A percentile compares a stretch with the other conserved stretches of the same genome.
These are phyloP conservation scores for Plectosphaerella plurivora DNA, from an alignment of 2,329 filamentous ascomycete genomes.

Conservation along the genomic window DNA sequence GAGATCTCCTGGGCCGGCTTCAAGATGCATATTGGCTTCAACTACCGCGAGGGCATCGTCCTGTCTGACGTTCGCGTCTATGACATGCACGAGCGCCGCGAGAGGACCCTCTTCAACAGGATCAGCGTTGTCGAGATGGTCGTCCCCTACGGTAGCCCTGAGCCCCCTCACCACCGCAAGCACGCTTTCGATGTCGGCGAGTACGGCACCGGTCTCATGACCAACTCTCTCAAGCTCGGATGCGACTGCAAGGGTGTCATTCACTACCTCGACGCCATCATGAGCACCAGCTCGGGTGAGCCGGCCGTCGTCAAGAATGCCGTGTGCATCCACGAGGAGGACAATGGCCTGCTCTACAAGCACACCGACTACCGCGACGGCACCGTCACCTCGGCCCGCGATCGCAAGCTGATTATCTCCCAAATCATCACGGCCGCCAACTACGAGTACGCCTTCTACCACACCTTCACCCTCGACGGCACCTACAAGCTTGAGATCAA, in stretches of 20 bases:
- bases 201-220: slow-evolving; percentile 57
- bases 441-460: slow-evolving; percentile 62
- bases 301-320: slow-evolving; percentile 70
- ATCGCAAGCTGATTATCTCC: slow-evolving; percentile 67
- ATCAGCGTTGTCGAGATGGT: slow-evolving; percentile 57
- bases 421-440: slow-evolving; percentile 75
- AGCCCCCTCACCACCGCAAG: slow-evolving; percentile 59
- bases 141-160: slow-evolving; percentile 59
- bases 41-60: slow-evolving; percentile 50
- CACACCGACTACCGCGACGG: slow-evolving; percentile 73
- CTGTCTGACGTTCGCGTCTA: slow-evolving; percentile 38
- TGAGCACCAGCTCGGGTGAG: background rate
- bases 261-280: slow-evolving; percentile 34
- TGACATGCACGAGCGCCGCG: slow-evolving; percentile 36
- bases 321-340: slow-evolving; percentile 74
- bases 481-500: slow-evolving; percentile 59
- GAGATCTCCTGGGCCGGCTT: slow-evolving; percentile 51
- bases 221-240: slow-evolving; percentile 57
- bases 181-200: slow-evolving; percentile 66
- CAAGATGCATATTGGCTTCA: slow-evolving; percentile 46
- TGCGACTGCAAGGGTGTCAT: slow-evolving; percentile 71
- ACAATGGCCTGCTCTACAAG: slow-evolving; percentile 71
- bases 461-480: slow-evolving; percentile 47
- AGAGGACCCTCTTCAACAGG: slow-evolving; percentile 53
- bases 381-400: slow-evolving; percentile 64